phyloP scores from a whole-genome alignment of 1,139 yeast genomes.

The Taphrina flavorubra region DNA sequence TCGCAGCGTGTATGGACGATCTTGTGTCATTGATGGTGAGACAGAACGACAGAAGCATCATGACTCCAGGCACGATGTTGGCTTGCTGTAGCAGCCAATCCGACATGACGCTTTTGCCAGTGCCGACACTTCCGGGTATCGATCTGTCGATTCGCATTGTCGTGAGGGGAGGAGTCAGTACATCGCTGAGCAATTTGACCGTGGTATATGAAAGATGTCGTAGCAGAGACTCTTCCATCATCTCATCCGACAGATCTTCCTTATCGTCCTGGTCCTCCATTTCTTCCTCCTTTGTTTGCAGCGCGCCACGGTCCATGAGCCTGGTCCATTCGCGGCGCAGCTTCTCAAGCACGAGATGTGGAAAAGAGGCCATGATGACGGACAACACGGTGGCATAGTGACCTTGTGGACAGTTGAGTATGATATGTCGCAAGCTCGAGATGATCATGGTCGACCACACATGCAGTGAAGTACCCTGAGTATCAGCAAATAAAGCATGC shows the following conservation, averaged over 20 bases:
- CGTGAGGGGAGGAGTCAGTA: constrained; percentile 31
- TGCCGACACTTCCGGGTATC: constrained; percentile 7
- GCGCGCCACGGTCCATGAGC: constrained; percentile 44
- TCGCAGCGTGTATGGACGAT: constrained; percentile 38
- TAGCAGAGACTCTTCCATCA: constrained; percentile 95
- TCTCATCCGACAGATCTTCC: constrained; percentile 89
- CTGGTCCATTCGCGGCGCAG: constrained; percentile 76
- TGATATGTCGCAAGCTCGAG: constrained; percentile 80
- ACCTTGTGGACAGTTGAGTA: constrained; percentile 83
- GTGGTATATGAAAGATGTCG: constrained; percentile 92
- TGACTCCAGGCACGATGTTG: constrained; percentile 23
- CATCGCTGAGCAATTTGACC: constrained; percentile 66
- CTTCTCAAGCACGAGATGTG: constrained; percentile 72
- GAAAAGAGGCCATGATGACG: constrained; percentile 76
- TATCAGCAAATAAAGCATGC: constrained; percentile 86
- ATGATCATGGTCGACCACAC: constrained; percentile 98
- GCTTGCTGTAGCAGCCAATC: constrained; percentile 36
- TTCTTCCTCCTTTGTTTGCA: constrained; percentile 42
- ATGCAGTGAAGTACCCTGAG: constrained; percentile 85
- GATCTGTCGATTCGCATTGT: constrained; percentile 30
- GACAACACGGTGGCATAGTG: constrained; percentile 72
- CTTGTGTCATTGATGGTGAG: constrained; percentile 36
- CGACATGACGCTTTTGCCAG: constrained; percentile 22
- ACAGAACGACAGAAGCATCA: constrained; percentile 31
- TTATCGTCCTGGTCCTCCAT: constrained; percentile 66